phyloP scores from a whole-genome alignment of 140 eudicot species.

The Ambrosia hybrid region DNA sequence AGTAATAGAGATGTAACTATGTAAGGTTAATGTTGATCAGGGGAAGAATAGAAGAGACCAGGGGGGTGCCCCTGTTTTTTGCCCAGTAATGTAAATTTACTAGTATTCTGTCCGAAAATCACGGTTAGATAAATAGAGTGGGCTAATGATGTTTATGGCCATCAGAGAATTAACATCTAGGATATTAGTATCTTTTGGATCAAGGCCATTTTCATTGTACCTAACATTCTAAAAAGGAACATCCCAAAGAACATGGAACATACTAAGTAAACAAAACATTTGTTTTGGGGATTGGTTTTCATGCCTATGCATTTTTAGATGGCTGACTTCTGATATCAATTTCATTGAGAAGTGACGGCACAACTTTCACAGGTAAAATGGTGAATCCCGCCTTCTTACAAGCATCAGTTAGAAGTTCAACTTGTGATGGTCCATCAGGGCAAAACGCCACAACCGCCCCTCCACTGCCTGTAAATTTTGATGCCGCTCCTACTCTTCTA shows the following conservation, averaged over 20 bases:
- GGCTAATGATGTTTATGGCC: too few species aligned
- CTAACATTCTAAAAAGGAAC: not conserved
- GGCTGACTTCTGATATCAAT: slow-evolving; percentile 44
- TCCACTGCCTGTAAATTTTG: slow-evolving; percentile 91
- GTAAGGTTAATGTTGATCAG: slow-evolving; percentile 5
- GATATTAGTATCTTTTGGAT: not conserved
- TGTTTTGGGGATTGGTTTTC: not conserved
- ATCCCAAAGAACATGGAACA: not conserved
- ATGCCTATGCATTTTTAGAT: slow-evolving; percentile 18
- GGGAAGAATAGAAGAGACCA: too few species aligned
- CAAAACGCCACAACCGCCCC: slow-evolving; percentile 81
- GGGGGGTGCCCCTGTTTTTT: too few species aligned
- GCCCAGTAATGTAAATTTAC: too few species aligned
- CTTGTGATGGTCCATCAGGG: slow-evolving; percentile 66
- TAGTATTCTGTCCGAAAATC: not conserved
- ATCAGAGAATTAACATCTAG: too few species aligned
- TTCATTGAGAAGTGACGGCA: slow-evolving; percentile 54
- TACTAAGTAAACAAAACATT: not conserved
- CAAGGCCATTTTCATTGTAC: not conserved
- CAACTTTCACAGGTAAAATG: slow-evolving; percentile 52
- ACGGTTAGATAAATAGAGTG: not conserved
- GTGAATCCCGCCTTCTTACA: slow-evolving; percentile 62
- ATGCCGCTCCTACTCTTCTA: slow-evolving; percentile 79
- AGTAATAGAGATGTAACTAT: not conserved
- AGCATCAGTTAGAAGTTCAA: slow-evolving; percentile 41